Evolutionary conservation across 495 filamentous ascomycete genomes (phyloP), one percentile per base, ranked within the genome.

Genomic region (Talaromyces wortmannii): DNA sequence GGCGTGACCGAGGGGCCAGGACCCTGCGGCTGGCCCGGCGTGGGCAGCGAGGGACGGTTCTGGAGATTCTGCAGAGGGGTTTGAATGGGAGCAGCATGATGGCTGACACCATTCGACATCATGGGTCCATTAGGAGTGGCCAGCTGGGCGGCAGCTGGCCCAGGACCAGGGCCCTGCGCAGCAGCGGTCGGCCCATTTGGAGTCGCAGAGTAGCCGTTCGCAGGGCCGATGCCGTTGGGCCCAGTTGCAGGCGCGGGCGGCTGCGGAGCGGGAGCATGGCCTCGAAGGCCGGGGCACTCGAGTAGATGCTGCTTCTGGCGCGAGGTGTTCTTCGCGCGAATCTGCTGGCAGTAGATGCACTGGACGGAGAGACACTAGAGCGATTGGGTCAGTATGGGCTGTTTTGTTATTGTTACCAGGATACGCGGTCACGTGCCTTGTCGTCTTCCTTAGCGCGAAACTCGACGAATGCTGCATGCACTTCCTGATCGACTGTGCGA

Each of bases 401-500:
- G 23, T 23, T 23, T 23, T 65, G 63, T 65, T 61, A 71, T 75
- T 73, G 75, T 46, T 46, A 49, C 40, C 74, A 71, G 52, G 58
- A 74, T 72, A 75, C 70, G 55, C 59, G 69, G 65, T 71, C 67
- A 76, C 72, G 63, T 71, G 79, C 78, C 76, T 81, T 81, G 67
- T 81, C 78, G 67, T 79, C 77, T 72, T 81, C 78, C 67, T 81
- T 81, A 70, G 78, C 78, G 67, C 78, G 75, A 61, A 81, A 81
- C 67, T 81, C 78, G 65, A 81, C 76, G 64, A 79, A 81, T 58
- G 78, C 77, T 59, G 77, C 75, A 65, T 81, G 78, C 57, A 81
- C 78, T 61, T 80, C 77, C 61, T 77, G 76, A 67, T 81, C 78
- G 62, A 79, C 78, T 31, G 77, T 81, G 48, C 78, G 76, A 65